Conservation (phyloP, 805 yeast species). For the Metschnikowia orientalis region DNA sequence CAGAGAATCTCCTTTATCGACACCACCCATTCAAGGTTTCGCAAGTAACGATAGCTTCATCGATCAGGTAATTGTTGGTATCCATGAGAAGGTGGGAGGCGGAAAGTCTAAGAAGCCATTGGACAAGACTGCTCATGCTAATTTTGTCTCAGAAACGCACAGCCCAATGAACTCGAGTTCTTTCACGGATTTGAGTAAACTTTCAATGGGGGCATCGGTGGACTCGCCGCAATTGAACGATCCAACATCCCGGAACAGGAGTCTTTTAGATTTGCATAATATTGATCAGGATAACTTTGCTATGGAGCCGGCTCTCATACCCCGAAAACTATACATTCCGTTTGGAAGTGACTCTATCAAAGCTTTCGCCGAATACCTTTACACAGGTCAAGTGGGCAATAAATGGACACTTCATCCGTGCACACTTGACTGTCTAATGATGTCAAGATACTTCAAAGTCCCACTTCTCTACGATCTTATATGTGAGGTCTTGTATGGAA, state of each 20-base stretch:
- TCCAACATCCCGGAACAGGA: constrained; percentile 1
- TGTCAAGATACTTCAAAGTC: constrained; percentile 62
- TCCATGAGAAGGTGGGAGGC: background rate
- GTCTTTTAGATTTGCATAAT: constrained; percentile 31
- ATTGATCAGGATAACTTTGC: constrained; percentile 27
- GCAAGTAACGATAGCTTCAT: constrained; percentile 1
- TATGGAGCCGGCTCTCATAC: constrained; percentile 61
- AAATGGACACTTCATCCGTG: constrained; percentile 72
- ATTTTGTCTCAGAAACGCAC: no score
- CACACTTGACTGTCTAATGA: constrained; percentile 56
- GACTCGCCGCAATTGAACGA: no score
- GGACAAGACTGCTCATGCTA: no score
- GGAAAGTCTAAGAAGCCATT: no score
- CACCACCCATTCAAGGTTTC: background rate
- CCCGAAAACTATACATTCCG: constrained; percentile 67
- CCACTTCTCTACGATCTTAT: constrained; percentile 69
- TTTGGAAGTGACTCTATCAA: constrained; percentile 56
- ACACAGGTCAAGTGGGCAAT: constrained; percentile 75
- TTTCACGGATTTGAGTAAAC: no score
- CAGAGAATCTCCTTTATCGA: constrained; percentile 35
- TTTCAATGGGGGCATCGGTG: no score
- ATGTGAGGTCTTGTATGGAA: constrained; percentile 63
- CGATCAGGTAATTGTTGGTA: background rate
- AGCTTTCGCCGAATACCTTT: constrained; percentile 68
- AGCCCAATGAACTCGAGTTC: no score